Conservation (phyloP, 176 grass and related monocot species). For the barley (Hordeum vulgare) region DNA sequence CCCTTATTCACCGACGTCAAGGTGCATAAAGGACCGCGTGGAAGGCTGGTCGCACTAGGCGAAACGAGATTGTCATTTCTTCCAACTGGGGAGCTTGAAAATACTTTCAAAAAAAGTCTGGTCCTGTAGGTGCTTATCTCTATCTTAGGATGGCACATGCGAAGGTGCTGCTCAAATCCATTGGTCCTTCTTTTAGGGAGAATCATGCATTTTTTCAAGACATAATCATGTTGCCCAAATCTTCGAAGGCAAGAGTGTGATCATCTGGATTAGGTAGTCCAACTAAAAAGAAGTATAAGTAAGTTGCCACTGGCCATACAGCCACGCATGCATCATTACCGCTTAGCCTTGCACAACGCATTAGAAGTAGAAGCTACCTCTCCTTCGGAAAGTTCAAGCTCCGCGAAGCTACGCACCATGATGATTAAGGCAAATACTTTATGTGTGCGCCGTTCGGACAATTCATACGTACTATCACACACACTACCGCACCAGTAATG, state of each 20-base stretch:
- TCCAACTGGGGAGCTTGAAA: too few relatives aligned
- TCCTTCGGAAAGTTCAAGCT: not conserved
- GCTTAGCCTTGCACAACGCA: not conserved
- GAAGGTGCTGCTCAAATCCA: not conserved
- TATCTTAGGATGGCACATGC: not conserved
- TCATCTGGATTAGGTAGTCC: not conserved
- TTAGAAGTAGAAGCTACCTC: not conserved
- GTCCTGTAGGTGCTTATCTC: too few relatives aligned
- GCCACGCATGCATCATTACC: not conserved
- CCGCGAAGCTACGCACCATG: not conserved
- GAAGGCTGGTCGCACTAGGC: too few relatives aligned
- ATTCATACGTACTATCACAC: too few relatives aligned
- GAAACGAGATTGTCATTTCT: too few relatives aligned
- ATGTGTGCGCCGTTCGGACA: not conserved
- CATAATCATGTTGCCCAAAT: slow-evolving; percentile 14
- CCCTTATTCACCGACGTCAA: too few relatives aligned
- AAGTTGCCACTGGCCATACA: not conserved
- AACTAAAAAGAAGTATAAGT: not conserved
- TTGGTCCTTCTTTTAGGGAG: not conserved
- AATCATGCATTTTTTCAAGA: not conserved
- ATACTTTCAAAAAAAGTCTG: too few relatives aligned
- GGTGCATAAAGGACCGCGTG: too few relatives aligned
- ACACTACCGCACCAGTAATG: too few relatives aligned
- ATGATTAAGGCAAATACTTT: not conserved
- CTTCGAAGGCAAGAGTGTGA: slow-evolving; percentile 28